These are phyloP conservation scores for Aciculosporium take DNA, from an alignment of 2,329 filamentous ascomycete genomes.

Conservation along the genomic window DNA sequence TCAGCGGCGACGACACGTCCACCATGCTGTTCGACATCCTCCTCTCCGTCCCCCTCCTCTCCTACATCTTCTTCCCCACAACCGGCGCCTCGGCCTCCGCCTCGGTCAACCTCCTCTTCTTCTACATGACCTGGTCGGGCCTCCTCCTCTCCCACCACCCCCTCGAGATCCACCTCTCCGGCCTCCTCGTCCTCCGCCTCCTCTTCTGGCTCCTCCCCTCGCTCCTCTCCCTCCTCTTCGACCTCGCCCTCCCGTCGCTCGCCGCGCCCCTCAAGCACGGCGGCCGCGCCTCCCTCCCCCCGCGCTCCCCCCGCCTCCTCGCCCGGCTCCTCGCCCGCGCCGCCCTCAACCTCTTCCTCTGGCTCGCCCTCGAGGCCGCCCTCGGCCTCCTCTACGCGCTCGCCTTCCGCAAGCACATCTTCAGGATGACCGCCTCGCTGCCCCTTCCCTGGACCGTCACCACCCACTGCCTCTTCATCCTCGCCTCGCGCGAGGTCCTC, in stretches of 20 bases:
- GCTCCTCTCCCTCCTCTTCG: conserved; percentile 57
- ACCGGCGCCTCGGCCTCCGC: conserved; percentile 54
- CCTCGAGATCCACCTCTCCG: conserved; percentile 60
- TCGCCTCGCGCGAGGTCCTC: conserved; percentile 39
- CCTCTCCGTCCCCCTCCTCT: conserved; percentile 58
- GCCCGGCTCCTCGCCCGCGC: conserved; percentile 26
- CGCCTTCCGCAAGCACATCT: conserved; percentile 25
- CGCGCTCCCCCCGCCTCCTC: conserved; percentile 23
- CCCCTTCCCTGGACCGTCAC: conserved; percentile 39
- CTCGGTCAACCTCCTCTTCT: conserved; percentile 73
- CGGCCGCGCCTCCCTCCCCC: conserved; percentile 35
- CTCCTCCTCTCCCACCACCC: conserved; percentile 65
- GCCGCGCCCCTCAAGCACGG: conserved; percentile 55
- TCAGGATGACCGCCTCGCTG: conserved; percentile 32
- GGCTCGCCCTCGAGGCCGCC: conserved; percentile 28
- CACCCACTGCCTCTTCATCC: conserved; percentile 31
- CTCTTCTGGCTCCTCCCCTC: conserved; percentile 63
- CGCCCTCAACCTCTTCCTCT: conserved; percentile 30
- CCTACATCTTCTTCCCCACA: conserved; percentile 48
- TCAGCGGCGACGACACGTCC: too few species aligned
- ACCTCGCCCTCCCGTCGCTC: conserved; percentile 54
- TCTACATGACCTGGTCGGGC: conserved; percentile 81
- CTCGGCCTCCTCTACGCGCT: conserved; percentile 23
- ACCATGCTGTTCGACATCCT: conserved; percentile 60
- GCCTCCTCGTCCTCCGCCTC: conserved; percentile 50